Percentiles rank a stretch among this genome's conserved stretches.
These are phyloP conservation scores for Fraxinus latifolia DNA, from an alignment of 305 asterid genomes.

Conservation along the genomic window DNA sequence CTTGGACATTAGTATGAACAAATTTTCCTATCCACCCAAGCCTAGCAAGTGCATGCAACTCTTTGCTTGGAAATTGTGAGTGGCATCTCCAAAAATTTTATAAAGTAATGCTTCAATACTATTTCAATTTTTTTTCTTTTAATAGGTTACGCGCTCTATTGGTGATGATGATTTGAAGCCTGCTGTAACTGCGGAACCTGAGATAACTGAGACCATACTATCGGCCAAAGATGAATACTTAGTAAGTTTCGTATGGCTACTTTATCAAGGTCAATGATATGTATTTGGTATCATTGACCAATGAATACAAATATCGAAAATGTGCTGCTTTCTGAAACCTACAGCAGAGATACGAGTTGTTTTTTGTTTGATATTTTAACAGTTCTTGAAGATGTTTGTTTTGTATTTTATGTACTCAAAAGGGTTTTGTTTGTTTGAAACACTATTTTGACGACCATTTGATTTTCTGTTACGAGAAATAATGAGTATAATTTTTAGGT, in stretches of 20 bases:
- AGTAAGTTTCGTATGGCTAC: conserved; percentile 38
- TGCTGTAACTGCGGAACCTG: conserved; percentile 91
- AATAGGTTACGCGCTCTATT: conserved; percentile 91
- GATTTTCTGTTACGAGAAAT: neutral
- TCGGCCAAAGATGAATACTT: conserved; percentile 76
- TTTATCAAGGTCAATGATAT: neutral
- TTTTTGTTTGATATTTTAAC: neutral
- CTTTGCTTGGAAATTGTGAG: neutral
- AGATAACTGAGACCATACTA: conserved; percentile 63
- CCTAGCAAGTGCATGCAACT: neutral
- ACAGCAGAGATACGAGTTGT: neutral
- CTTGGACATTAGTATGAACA: neutral
- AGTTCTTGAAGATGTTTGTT: neutral
- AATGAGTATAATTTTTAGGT: conserved; percentile 44
- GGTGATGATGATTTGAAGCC: conserved; percentile 97
- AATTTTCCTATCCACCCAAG: neutral
- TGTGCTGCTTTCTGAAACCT: neutral
- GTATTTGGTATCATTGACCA: neutral
- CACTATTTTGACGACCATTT: neutral
- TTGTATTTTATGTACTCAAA: neutral
- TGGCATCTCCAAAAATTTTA: neutral
- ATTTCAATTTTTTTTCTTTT: conserved; percentile 11
- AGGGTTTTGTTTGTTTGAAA: neutral
- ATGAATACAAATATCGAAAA: neutral
- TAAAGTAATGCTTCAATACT: conserved; percentile 2